These are phyloP conservation scores for Penicillium bialowiezense DNA, from an alignment of 495 filamentous ascomycete genomes.

Conservation along the genomic window DNA sequence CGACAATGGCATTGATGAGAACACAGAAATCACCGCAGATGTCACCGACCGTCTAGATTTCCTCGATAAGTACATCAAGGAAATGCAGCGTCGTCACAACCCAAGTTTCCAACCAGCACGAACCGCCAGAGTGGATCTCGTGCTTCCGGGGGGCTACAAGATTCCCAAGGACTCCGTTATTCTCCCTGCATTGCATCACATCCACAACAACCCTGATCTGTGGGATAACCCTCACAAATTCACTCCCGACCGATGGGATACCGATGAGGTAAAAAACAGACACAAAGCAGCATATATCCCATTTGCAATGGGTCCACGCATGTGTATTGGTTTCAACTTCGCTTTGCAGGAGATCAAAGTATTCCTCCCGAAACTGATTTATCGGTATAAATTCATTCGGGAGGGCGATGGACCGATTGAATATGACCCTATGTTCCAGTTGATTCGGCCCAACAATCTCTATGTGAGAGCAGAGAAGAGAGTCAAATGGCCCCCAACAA, in stretches of 20 bases:
- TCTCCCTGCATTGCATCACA: slow-evolving; percentile 47
- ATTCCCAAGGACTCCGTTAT: slow-evolving; percentile 46
- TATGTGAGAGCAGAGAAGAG: slow-evolving; percentile 47
- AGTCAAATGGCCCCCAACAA: slow-evolving; percentile 39
- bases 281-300: slow-evolving; percentile 48
- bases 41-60: slow-evolving; percentile 33
- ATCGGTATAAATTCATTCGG: slow-evolving; percentile 47
- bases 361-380: slow-evolving; percentile 49
- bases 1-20: slow-evolving; percentile 39
- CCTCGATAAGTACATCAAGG: slow-evolving; percentile 55
- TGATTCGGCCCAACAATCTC: slow-evolving; percentile 55
- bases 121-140: slow-evolving; percentile 45
- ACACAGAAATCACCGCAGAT: slow-evolving; percentile 30
- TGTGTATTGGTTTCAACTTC: slow-evolving; percentile 60
- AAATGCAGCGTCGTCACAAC: slow-evolving; percentile 53
- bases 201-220: slow-evolving; percentile 50
- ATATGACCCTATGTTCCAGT: slow-evolving; percentile 56
- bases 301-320: slow-evolving; percentile 47
- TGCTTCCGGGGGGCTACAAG: slow-evolving; percentile 54
- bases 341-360: slow-evolving; percentile 54
- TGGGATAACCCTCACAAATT: slow-evolving; percentile 54
- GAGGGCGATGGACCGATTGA: slow-evolving; percentile 42
- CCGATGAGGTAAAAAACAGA: slow-evolving; percentile 42
- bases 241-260: slow-evolving; percentile 55
- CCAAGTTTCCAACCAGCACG: slow-evolving; percentile 53